A percentile compares a stretch with the other conserved stretches of the same genome.
phyloP scores from a whole-genome alignment of 2,329 filamentous ascomycete genomes.

The Colletotrichum plurivorum region DNA sequence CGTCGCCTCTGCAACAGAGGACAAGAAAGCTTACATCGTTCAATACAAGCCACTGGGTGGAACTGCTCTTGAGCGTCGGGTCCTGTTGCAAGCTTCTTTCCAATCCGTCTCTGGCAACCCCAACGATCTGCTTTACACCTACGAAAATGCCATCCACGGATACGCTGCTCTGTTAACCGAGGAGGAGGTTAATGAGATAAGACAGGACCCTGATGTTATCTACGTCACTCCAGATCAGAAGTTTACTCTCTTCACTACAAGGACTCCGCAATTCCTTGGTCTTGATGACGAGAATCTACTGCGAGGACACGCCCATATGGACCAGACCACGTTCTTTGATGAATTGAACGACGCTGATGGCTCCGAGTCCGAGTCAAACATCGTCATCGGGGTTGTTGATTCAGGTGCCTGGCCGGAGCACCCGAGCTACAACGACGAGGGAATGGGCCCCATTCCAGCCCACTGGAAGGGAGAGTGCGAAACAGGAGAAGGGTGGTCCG shows the following conservation, averaged over 20 bases:
- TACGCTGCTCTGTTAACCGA: conserved; percentile 16
- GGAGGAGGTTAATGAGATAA: background rate
- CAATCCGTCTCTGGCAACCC: background rate
- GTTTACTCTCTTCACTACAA: conserved; percentile 29
- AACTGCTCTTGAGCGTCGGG: background rate
- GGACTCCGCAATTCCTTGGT: conserved; percentile 34
- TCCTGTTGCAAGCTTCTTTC: background rate
- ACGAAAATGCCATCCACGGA: background rate
- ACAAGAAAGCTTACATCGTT: background rate
- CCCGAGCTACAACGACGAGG: conserved; percentile 35
- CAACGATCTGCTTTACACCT: conserved; percentile 10
- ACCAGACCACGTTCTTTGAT: background rate
- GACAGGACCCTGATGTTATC: background rate
- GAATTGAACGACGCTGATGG: background rate
- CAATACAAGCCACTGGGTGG: no score
- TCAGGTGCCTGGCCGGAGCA: conserved; percentile 40
- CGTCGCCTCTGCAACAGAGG: background rate
- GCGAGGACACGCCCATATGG: background rate
- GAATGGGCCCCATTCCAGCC: conserved; percentile 27
- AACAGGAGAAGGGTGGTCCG: conserved; percentile 19
- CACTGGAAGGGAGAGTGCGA: conserved; percentile 38
- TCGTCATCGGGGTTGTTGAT: conserved; percentile 38
- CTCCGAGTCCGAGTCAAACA: conserved; percentile 19
- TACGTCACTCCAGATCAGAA: conserved; percentile 11
- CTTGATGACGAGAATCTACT: conserved; percentile 1